These are phyloP conservation scores for Russula brevipes DNA, from an alignment of 768 basidiomycete genomes.

Conservation along the genomic window DNA sequence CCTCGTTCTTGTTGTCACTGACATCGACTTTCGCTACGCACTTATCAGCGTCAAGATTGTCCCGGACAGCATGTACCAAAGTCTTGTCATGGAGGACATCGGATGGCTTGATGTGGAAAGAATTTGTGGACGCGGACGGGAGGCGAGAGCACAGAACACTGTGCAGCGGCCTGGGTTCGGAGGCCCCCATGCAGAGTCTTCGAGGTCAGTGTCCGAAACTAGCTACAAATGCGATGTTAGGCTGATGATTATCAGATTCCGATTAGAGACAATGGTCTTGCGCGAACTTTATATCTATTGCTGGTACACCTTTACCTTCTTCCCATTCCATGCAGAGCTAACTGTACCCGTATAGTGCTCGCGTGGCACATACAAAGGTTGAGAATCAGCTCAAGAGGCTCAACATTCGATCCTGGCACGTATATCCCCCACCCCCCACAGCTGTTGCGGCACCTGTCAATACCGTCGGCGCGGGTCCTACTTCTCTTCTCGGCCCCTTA, in stretches of 20 bases:
- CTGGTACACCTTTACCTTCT: slow-evolving; percentile 47
- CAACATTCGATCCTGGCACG: slow-evolving; percentile 69
- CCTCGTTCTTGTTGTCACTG: slow-evolving; percentile 76
- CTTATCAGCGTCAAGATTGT: slow-evolving; percentile 62
- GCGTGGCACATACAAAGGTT: slow-evolving; percentile 84
- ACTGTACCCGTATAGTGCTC: slow-evolving; percentile 49
- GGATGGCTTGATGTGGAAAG: slow-evolving; percentile 70
- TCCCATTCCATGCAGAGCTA: not conserved
- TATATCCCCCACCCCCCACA: slow-evolving; percentile 49
- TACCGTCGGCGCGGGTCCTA: slow-evolving; percentile 20
- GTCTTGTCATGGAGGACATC: slow-evolving; percentile 69
- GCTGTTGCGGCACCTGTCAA: slow-evolving; percentile 29
- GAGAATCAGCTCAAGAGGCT: slow-evolving; percentile 83
- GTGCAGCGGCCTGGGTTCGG: slow-evolving; percentile 27
- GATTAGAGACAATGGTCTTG: slow-evolving; percentile 65
- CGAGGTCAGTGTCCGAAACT: slow-evolving; percentile 13
- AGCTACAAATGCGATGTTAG: not conserved
- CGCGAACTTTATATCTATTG: slow-evolving; percentile 83
- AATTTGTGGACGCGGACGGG: slow-evolving; percentile 43
- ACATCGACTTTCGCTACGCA: slow-evolving; percentile 75
- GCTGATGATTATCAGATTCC: slow-evolving; percentile 38
- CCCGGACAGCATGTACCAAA: slow-evolving; percentile 49
- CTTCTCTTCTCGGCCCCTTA: slow-evolving; percentile 47
- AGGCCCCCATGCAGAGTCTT: slow-evolving; percentile 1
- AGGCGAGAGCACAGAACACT: slow-evolving; percentile 30